Conservation (phyloP, 495 filamentous ascomycete species). For the Podospora tetraspora region DNA sequence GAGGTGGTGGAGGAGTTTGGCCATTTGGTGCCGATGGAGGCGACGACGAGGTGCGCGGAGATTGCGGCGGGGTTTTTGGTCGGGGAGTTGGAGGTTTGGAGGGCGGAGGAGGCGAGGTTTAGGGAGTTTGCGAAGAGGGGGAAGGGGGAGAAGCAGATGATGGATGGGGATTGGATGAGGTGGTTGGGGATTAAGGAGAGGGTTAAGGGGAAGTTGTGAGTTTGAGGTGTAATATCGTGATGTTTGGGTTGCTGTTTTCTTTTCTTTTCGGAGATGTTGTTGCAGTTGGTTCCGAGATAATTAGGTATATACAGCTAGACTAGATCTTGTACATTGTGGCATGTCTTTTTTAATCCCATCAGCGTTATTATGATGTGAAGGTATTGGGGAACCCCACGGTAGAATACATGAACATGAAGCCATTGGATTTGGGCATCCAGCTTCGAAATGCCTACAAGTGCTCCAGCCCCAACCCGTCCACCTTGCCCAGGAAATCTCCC, state of each 20-base stretch:
- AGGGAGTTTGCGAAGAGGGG: conserved; percentile 45
- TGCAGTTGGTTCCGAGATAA: background rate
- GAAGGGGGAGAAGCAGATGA: conserved; percentile 50
- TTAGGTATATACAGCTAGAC: background rate
- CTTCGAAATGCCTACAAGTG: conserved; percentile 14
- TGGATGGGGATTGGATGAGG: conserved; percentile 34
- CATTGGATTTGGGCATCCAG: background rate
- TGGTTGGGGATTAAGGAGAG: conserved; percentile 19
- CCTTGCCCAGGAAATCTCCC: conserved; percentile 40
- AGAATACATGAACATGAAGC: background rate
- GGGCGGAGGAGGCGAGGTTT: conserved; percentile 57
- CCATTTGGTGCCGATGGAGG: conserved; percentile 83
- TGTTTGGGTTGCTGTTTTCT: background rate
- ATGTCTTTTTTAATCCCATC: background rate
- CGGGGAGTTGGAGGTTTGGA: conserved; percentile 58
- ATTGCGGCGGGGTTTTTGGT: conserved; percentile 59
- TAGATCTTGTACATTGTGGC: background rate
- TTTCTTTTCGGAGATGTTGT: background rate
- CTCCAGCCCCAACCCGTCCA: conserved; percentile 38
- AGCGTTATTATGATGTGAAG: too few relatives aligned
- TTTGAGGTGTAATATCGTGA: background rate
- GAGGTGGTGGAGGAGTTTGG: conserved; percentile 62
- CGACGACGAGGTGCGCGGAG: conserved; percentile 58
- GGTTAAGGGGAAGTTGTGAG: conserved; percentile 2
- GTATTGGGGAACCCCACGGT: background rate